Evolutionary conservation across 2,329 filamentous ascomycete species (phyloP).

Genomic region (Ophioceras dolichostomum): DNA sequence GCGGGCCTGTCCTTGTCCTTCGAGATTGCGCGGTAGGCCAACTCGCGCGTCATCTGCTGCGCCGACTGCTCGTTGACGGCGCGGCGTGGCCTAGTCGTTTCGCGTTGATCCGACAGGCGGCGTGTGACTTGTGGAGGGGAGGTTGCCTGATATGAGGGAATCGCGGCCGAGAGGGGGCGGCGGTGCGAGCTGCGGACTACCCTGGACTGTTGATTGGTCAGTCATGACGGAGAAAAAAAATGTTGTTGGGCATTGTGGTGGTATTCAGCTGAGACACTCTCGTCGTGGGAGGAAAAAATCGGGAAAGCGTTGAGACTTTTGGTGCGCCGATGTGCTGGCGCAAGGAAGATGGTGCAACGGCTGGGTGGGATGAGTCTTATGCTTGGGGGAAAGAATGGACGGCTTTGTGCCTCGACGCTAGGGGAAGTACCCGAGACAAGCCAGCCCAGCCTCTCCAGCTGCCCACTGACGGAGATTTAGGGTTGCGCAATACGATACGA

Average conservation of each 20-base stretch:
- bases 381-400: too few relatives aligned
- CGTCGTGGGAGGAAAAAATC: too few relatives aligned
- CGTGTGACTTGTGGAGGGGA: slow-evolving; percentile 39
- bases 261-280: too few relatives aligned
- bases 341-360: too few relatives aligned
- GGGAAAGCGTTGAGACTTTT: too few relatives aligned
- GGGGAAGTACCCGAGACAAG: neutral
- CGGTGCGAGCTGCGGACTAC: slow-evolving; percentile 32
- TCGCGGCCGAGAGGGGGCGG: slow-evolving; percentile 39
- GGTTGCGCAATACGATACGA: too few relatives aligned
- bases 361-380: too few relatives aligned
- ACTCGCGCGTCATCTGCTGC: slow-evolving; percentile 26
- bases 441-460: too few relatives aligned
- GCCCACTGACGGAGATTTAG: too few relatives aligned
- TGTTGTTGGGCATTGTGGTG: too few relatives aligned
- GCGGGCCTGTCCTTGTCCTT: slow-evolving; percentile 33
- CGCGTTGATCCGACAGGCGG: slow-evolving; percentile 45
- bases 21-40: slow-evolving; percentile 26
- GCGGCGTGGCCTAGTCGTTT: slow-evolving; percentile 27
- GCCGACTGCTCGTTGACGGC: slow-evolving; percentile 26
- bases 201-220: slow-evolving; percentile 27
- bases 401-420: too few relatives aligned
- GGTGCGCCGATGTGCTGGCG: too few relatives aligned
- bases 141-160: slow-evolving; percentile 31
- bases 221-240: neutral